phyloP scores from a whole-genome alignment of 495 filamentous ascomycete genomes.

The Aspergillus biplanus region DNA sequence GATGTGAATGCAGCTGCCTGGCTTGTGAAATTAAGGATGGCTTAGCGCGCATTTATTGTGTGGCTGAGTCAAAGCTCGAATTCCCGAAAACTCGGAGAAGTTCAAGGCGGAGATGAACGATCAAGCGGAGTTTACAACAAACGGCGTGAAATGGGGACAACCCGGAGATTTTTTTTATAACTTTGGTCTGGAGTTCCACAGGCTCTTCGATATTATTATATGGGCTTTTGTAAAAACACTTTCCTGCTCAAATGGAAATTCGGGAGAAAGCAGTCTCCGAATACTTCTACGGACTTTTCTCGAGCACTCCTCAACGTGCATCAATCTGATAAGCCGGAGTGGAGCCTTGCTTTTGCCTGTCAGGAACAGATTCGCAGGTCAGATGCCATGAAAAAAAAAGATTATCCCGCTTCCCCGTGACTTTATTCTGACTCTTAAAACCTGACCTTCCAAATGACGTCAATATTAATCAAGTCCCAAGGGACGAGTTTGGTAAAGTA shows the following conservation, averaged over 20 bases:
- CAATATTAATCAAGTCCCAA: no score
- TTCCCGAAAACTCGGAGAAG: not conserved
- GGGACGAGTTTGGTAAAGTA: no score
- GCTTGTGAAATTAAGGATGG: not conserved
- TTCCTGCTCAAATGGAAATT: not conserved
- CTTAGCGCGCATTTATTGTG: not conserved
- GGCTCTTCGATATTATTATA: no score
- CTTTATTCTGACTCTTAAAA: not conserved
- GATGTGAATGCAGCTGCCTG: not conserved
- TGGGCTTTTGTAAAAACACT: no score
- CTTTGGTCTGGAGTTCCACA: no score
- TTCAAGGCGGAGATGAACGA: no score
- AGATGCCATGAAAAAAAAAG: not conserved
- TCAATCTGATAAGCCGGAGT: not conserved
- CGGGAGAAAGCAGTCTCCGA: not conserved
- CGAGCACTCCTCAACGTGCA: not conserved
- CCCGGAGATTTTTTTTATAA: no score
- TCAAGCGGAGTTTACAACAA: no score
- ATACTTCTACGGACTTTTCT: not conserved
- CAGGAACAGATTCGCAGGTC: not conserved
- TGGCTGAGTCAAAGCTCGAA: not conserved
- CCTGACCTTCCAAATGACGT: not conserved
- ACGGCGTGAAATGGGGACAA: no score
- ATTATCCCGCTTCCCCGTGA: not conserved
- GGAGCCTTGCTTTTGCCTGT: not conserved